Conservation (phyloP, 345 rosid species). For the Lepidium didymum region DNA sequence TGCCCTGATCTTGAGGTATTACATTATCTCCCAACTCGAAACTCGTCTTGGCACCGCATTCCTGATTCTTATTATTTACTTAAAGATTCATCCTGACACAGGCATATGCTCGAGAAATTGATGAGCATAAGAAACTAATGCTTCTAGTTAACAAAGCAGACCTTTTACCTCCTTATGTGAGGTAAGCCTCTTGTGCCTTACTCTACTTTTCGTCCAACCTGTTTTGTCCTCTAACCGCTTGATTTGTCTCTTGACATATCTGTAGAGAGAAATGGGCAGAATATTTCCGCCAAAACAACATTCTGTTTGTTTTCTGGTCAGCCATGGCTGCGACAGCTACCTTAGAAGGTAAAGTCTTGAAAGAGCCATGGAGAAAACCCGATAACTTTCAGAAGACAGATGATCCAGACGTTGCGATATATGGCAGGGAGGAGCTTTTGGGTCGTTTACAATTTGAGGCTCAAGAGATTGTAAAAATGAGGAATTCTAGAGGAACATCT, state of each 20-base stretch:
- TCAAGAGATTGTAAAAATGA: slow-evolving; percentile 60
- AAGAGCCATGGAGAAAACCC: slow-evolving; percentile 34
- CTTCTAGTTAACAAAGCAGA: slow-evolving; percentile 96
- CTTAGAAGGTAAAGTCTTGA: slow-evolving; percentile 61
- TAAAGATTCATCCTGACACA: slow-evolving; percentile 22
- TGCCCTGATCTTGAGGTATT: slow-evolving; percentile 98
- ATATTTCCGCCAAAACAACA: slow-evolving; percentile 49
- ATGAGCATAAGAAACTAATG: slow-evolving; percentile 70
- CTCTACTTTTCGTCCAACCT: background rate
- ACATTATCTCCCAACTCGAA: slow-evolving; percentile 3
- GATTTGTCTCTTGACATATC: background rate
- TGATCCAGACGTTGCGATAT: slow-evolving; percentile 52
- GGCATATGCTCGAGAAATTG: slow-evolving; percentile 80
- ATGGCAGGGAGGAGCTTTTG: slow-evolving; percentile 83
- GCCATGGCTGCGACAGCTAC: slow-evolving; percentile 86
- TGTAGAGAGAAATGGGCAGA: slow-evolving; percentile 82
- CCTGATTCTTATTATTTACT: background rate
- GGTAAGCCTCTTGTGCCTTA: slow-evolving; percentile 32
- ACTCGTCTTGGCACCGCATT: background rate
- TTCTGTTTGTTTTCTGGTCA: slow-evolving; percentile 85
- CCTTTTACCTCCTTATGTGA: slow-evolving; percentile 66
- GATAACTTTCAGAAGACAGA: slow-evolving; percentile 31
- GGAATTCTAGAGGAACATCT: slow-evolving; percentile 34
- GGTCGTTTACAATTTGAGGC: slow-evolving; percentile 68
- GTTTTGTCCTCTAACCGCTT: background rate